These are phyloP conservation scores for Nothopassalora personata DNA, from an alignment of 2,329 filamentous ascomycete genomes.

Conservation along the genomic window DNA sequence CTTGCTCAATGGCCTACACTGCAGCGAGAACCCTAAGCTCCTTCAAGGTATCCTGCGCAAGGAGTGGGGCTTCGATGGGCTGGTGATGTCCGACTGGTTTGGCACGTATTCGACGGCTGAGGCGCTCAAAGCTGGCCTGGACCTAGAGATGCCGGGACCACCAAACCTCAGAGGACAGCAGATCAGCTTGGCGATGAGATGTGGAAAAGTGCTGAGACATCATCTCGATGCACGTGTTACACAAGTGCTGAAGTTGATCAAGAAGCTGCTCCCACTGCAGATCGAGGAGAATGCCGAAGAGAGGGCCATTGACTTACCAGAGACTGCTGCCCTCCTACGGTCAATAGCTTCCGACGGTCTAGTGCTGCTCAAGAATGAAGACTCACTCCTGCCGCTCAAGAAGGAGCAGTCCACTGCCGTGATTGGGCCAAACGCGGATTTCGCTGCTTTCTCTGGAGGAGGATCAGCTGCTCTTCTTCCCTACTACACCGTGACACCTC, in stretches of 20 bases:
- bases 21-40: slow-evolving; percentile 59
- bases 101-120: slow-evolving; percentile 65
- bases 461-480: slow-evolving; percentile 31
- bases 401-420: slow-evolving; percentile 66
- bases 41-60: slow-evolving; percentile 63
- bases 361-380: slow-evolving; percentile 60
- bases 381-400: slow-evolving; percentile 56
- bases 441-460: slow-evolving; percentile 48
- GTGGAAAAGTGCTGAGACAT: slow-evolving; percentile 26
- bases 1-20: slow-evolving; percentile 66
- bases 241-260: slow-evolving; percentile 56
- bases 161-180: slow-evolving; percentile 41
- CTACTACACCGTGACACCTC: slow-evolving; percentile 32
- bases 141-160: slow-evolving; percentile 85
- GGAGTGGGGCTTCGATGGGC: slow-evolving; percentile 60
- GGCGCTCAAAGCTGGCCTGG: slow-evolving; percentile 66
- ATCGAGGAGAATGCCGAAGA: slow-evolving; percentile 29
- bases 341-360: slow-evolving; percentile 26
- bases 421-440: slow-evolving; percentile 70
- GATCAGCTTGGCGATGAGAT: slow-evolving; percentile 25
- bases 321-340: slow-evolving; percentile 29
- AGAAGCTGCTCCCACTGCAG: slow-evolving; percentile 31
- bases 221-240: slow-evolving; percentile 54
- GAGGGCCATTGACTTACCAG: slow-evolving; percentile 27
- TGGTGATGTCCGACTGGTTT: slow-evolving; percentile 69